Conservation (phyloP, 2,329 filamentous ascomycete species). For the Sporothrix mexicana region DNA sequence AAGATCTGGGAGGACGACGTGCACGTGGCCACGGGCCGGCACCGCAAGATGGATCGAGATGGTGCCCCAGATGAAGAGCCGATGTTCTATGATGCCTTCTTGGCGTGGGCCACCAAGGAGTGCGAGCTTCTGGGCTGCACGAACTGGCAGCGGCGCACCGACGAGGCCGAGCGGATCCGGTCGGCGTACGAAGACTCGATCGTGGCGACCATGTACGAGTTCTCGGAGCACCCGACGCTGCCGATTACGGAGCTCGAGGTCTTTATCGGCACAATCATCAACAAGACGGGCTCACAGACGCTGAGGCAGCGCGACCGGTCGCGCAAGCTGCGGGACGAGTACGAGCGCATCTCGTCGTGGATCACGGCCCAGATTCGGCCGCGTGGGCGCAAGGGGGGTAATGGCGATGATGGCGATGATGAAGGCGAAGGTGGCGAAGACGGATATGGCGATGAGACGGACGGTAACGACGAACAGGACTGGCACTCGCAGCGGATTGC, state of each 20-base stretch:
- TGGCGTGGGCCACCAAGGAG: slow-evolving; percentile 42
- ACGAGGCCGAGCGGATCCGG: slow-evolving; percentile 53
- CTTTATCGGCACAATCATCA: slow-evolving; percentile 62
- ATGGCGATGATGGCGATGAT: neutral
- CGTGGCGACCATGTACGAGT: slow-evolving; percentile 50
- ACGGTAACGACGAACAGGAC: slow-evolving; percentile 14
- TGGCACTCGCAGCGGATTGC: slow-evolving; percentile 31
- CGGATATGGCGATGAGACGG: neutral
- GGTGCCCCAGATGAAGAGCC: slow-evolving; percentile 41
- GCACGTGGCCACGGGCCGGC: neutral
- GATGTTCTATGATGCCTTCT: slow-evolving; percentile 53
- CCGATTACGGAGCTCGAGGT: slow-evolving; percentile 59
- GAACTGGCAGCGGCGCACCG: slow-evolving; percentile 45
- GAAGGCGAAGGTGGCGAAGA: neutral
- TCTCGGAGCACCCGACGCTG: slow-evolving; percentile 52
- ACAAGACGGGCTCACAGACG: slow-evolving; percentile 56
- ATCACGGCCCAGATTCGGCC: slow-evolving; percentile 41
- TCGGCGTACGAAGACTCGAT: slow-evolving; percentile 57
- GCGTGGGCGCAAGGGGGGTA: neutral
- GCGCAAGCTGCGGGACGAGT: slow-evolving; percentile 58
- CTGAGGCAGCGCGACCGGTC: slow-evolving; percentile 59
- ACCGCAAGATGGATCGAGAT: slow-evolving; percentile 39
- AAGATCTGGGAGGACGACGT: slow-evolving; percentile 65
- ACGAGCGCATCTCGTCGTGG: slow-evolving; percentile 54
- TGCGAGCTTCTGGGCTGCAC: slow-evolving; percentile 43